Evolutionary conservation across 1,284 basidiomycete species (phyloP), one percentile per base, ranked within the genome.

Genomic region (Veloporphyrellus conicus): DNA sequence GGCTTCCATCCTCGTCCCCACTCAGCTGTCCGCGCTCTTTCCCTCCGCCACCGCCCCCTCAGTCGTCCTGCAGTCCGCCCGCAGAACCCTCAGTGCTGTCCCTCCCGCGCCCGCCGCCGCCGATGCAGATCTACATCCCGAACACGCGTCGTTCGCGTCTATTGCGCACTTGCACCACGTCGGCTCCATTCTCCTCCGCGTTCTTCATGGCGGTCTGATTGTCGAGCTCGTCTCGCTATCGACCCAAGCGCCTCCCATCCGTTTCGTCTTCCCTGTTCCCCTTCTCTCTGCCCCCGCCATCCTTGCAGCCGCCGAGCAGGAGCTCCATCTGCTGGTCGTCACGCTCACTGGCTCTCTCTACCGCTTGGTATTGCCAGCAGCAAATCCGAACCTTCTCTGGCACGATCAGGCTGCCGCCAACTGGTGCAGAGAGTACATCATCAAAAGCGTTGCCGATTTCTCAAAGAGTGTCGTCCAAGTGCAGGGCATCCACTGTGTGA

Each of bases 181-280:
- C 7, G 86, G 87, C 11, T 76, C 81, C 39, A 74, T 93, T 48
- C 75, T 93, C 40, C 71, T 87, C 41, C 84, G 91, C 55, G 76
- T 89, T 37, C 73, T 92, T 43, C 82, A 89, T 58, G 82, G 79
- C 45, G 87, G 86, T 16, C 69, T 84, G 52, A 81, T 87, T 39
- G 68, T 93, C 31, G 90, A 94, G 60, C 79, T 94, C 31, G 64
- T 84, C 27, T 84, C 87, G 3, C 71, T 93, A 36, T 80, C 84
- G 1, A 76, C 75, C 4, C 72, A 79, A 53, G 68, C 81, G 4
- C 69, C 77, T 35, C 81, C 84, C 11, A 72, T 92, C 50, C 82
- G 89, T 44, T 82, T 93, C 59, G 73, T 87, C 53, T 90, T 93
- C 56, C 87, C 90, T 22, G 79, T 84, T 16, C 63, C 75, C n/a